Evolutionary conservation across 2,329 filamentous ascomycete genomes (phyloP), one percentile per base, ranked within the genome.

Genomic region (Trichoderma sp.): DNA sequence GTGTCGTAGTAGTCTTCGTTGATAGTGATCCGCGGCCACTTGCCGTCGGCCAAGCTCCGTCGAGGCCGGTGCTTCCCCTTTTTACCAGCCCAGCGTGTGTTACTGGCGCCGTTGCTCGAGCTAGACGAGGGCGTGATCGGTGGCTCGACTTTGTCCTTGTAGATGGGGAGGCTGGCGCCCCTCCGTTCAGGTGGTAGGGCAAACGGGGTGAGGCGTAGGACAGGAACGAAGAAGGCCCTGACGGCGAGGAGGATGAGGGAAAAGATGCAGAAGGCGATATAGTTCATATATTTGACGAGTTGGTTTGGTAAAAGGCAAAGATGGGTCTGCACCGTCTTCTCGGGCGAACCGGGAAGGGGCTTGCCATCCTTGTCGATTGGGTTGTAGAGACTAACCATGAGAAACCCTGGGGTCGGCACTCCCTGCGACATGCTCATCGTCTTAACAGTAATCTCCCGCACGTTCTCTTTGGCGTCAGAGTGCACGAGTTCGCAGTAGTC

Each of bases 341-440:
- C 79, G 1, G 82, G 80, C 7, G 82, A 77, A 6, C 82, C 80
- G 0, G 81, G 80, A 0, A 88, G 75, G 1, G 88, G 83, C 23
- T 83, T 83, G 65, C 85, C 89, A 61, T 83, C 80, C 66, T 82
- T 83, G 76, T 95, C 92, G 69, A 98, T 86, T 0, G 96, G 96
- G 78, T 99, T 98, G 88, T 94, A 98, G 71, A 99, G 85, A 79
- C 94, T 97, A 53, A 94, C 88, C 83, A 98, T 90, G 73, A 96
- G 84, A 75, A 99, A 96, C 0, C 94, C 96, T 0, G 96, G 96
- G 6, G 88, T 91, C 0, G 93, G 88, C 1, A 99, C 93, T 9
- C 96, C 95, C 96, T 98, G 98, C 20, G 94, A 94, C 94, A 95
- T 97, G 77, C 91, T 97, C 75, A 97, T 90, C 78, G 92, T 95